phyloP scores from a whole-genome alignment of 2,329 filamentous ascomycete species.

The Chaetomiaceae sp. region DNA sequence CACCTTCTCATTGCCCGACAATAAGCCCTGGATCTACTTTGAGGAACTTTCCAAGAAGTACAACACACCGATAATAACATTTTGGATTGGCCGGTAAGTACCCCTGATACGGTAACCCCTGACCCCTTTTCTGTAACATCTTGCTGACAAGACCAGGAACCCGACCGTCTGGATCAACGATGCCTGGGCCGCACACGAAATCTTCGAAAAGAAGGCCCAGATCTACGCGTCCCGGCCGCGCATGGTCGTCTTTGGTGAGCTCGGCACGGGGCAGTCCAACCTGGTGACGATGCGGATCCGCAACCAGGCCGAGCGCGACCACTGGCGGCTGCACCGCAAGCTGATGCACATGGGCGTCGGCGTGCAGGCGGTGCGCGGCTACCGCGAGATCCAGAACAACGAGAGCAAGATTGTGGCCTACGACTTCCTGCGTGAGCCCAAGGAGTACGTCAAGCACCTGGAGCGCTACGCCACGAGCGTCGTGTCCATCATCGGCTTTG shows the following conservation, averaged over 20 bases:
- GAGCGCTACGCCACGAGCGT: conserved; percentile 52
- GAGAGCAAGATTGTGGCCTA: conserved; percentile 53
- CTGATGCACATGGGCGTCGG: conserved; percentile 50
- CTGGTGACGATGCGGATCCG: conserved; percentile 42
- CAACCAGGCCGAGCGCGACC: conserved; percentile 36
- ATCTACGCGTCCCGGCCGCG: conserved; percentile 48
- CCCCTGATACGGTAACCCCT: neutral
- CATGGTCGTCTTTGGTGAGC: conserved; percentile 45
- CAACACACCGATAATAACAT: conserved; percentile 47
- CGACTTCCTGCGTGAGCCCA: conserved; percentile 42
- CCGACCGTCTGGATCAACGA: conserved; percentile 47
- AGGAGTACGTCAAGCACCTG: conserved; percentile 48
- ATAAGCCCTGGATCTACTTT: conserved; percentile 56
- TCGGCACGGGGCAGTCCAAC: conserved; percentile 41
- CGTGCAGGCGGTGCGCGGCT: conserved; percentile 51
- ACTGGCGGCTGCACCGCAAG: conserved; percentile 44
- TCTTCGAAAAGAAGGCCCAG: conserved; percentile 51
- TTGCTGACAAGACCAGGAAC: conserved; percentile 25
- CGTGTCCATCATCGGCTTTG: conserved; percentile 54
- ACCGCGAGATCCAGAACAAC: conserved; percentile 52
- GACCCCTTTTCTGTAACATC: conserved; percentile 9
- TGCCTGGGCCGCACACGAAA: conserved; percentile 46
- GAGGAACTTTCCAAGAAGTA: conserved; percentile 48
- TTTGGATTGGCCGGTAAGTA: conserved; percentile 49
- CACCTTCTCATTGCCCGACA: conserved; percentile 49